A percentile compares a stretch with the other conserved stretches of the same genome.
phyloP scores from a whole-genome alignment of 2,329 filamentous ascomycete genomes.

The Pezicula radicicola region DNA sequence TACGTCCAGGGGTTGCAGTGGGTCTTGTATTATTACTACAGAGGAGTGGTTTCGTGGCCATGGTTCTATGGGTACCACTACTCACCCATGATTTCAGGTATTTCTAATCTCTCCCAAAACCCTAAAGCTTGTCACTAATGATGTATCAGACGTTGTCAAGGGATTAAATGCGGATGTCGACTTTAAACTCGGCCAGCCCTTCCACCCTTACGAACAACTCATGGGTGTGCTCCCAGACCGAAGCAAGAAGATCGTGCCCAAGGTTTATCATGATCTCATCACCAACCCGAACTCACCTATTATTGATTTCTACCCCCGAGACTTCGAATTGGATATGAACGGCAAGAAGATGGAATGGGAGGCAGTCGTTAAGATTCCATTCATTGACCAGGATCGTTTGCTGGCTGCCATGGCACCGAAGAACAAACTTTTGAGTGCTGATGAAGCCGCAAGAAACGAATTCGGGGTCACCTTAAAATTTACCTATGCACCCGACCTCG shows the following conservation, averaged over 20 bases:
- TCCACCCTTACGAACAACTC: slow-evolving; percentile 90
- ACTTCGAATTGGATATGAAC: slow-evolving; percentile 98
- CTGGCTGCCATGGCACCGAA: slow-evolving; percentile 82
- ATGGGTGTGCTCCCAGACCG: slow-evolving; percentile 98
- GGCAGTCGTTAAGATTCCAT: slow-evolving; percentile 97
- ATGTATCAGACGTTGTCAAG: slow-evolving; percentile 72
- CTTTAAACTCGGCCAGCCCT: slow-evolving; percentile 92
- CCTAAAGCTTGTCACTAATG: slow-evolving; percentile 11
- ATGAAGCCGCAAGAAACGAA: slow-evolving; percentile 79
- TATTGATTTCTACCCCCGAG: slow-evolving; percentile 94
- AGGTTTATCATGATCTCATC: slow-evolving; percentile 88
- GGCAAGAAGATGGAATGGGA: slow-evolving; percentile 99
- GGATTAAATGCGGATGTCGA: slow-evolving; percentile 84
- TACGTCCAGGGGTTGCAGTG: slow-evolving; percentile 97
- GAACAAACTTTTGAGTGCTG: slow-evolving; percentile 72
- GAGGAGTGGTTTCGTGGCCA: slow-evolving; percentile 94
- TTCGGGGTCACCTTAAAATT: slow-evolving; percentile 95
- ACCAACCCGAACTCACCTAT: slow-evolving; percentile 87
- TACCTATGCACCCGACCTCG: slow-evolving; percentile 72
- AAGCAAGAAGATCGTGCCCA: slow-evolving; percentile 93
- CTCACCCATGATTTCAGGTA: slow-evolving; percentile 89
- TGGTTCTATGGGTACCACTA: slow-evolving; percentile 99
- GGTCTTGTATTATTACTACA: slow-evolving; percentile 98
- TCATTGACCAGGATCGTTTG: slow-evolving; percentile 89
- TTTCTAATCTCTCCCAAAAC: slow-evolving; percentile 20